A percentile compares a stretch with the other conserved stretches of the same genome.
Conservation (phyloP, 1,284 basidiomycete genomes). For the Cutaneotrichosporon mucoides region DNA sequence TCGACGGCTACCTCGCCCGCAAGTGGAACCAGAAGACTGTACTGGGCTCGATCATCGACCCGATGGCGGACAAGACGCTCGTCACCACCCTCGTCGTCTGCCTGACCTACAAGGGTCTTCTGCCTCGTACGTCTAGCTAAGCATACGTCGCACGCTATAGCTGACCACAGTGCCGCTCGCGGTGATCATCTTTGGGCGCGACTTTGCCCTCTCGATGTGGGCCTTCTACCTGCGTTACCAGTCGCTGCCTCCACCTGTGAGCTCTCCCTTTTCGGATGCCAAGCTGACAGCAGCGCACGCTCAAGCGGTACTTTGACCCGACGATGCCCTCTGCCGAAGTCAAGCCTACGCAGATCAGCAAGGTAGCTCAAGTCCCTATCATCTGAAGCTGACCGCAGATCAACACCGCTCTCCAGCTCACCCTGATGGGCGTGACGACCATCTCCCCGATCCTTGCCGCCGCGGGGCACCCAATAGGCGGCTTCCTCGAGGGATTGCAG, state of each 20-base stretch:
- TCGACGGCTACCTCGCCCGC: slow-evolving; percentile 86
- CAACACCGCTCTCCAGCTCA: slow-evolving; percentile 88
- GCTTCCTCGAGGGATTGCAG: slow-evolving; percentile 61
- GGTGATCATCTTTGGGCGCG: slow-evolving; percentile 80
- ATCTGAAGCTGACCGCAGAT: slow-evolving; percentile 54
- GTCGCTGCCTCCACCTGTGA: slow-evolving; percentile 77
- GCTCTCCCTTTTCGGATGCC: not conserved
- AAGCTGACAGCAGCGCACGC: slow-evolving; percentile 67
- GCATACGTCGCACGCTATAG: too few relatives aligned
- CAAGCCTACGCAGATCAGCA: slow-evolving; percentile 81
- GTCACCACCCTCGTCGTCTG: slow-evolving; percentile 93
- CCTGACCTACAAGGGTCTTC: slow-evolving; percentile 71
- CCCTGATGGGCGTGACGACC: slow-evolving; percentile 84
- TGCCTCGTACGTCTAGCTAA: slow-evolving; percentile 73
- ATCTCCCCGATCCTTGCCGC: slow-evolving; percentile 69
- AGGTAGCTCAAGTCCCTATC: slow-evolving; percentile 55
- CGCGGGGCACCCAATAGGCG: slow-evolving; percentile 52
- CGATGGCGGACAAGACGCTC: slow-evolving; percentile 92
- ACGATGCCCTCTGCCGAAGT: slow-evolving; percentile 92
- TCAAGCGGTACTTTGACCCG: slow-evolving; percentile 88
- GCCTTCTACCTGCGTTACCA: slow-evolving; percentile 94
- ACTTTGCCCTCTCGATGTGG: slow-evolving; percentile 77
- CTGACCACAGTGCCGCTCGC: slow-evolving; percentile 68
- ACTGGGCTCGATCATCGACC: slow-evolving; percentile 90
- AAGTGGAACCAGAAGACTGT: slow-evolving; percentile 80